A percentile compares a stretch with the other conserved stretches of the same genome.
Evolutionary conservation across 495 filamentous ascomycete species (phyloP).

Genomic region (Penicillium alfredii): DNA sequence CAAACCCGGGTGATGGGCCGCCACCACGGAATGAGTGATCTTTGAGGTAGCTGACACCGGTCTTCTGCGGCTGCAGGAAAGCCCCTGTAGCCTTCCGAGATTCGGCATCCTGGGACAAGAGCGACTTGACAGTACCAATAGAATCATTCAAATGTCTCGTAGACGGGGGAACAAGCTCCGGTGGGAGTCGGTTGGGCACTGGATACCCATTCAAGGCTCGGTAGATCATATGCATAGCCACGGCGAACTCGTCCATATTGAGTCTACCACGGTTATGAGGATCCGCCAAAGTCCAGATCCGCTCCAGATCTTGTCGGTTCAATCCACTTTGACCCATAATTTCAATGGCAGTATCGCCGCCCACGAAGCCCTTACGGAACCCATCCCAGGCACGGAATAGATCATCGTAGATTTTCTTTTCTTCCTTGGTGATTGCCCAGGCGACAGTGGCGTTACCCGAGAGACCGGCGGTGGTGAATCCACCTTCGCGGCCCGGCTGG

Average conservation of each 20-base stretch:
- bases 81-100: constrained; percentile 76
- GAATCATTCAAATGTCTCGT: constrained; percentile 91
- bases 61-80: constrained; percentile 85
- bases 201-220: constrained; percentile 94
- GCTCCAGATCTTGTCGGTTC: constrained; percentile 81
- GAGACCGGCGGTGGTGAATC: constrained; percentile 81
- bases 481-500: constrained; percentile 85
- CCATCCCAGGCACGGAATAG: constrained; percentile 98
- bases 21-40: constrained; percentile 78
- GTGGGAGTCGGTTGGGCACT: constrained; percentile 81
- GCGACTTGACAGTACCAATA: constrained; percentile 84
- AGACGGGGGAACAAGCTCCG: constrained; percentile 92
- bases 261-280: constrained; percentile 87
- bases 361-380: constrained; percentile 85
- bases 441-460: constrained; percentile 93
- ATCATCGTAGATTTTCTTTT: constrained; percentile 95
- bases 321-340: constrained; percentile 96
- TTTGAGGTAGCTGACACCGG: constrained; percentile 96
- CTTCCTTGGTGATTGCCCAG: constrained; percentile 98
- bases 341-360: constrained; percentile 90
- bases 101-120: constrained; percentile 87
- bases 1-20: constrained; percentile 30
- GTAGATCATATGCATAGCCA: constrained; percentile 99
- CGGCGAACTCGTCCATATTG: constrained; percentile 96
- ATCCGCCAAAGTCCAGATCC: constrained; percentile 93